Conservation (phyloP, 345 rosid species). For the Lumnitzera littorea region DNA sequence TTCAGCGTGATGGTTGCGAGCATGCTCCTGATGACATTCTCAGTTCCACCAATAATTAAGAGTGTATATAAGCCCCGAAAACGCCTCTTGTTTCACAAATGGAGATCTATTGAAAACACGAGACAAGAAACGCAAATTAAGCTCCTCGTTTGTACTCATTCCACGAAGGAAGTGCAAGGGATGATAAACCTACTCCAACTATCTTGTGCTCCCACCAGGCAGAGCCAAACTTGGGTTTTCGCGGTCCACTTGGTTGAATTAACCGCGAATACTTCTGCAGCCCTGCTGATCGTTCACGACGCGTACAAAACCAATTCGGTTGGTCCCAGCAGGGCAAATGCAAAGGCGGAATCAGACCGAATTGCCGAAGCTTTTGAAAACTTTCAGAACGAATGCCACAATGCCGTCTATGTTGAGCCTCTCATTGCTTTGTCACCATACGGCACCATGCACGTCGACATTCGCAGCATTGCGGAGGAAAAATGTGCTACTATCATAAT, state of each 20-base stretch:
- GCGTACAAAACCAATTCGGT: slow-evolving; percentile 8
- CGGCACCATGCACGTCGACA: slow-evolving; percentile 53
- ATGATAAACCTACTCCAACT: slow-evolving; percentile 32
- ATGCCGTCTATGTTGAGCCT: slow-evolving; percentile 21
- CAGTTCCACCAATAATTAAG: slow-evolving; percentile 34
- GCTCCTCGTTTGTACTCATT: slow-evolving; percentile 34
- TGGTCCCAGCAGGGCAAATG: slow-evolving; percentile 5
- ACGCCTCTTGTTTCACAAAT: slow-evolving; percentile 16
- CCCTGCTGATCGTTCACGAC: slow-evolving; percentile 51
- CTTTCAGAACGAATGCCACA: slow-evolving; percentile 15
- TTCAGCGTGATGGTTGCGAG: slow-evolving; percentile 30
- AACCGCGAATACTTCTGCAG: slow-evolving; percentile 21
- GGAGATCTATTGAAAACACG: slow-evolving; percentile 30
- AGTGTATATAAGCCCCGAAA: slow-evolving; percentile 21
- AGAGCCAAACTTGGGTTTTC: slow-evolving; percentile 28
- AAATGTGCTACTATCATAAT: slow-evolving; percentile 39
- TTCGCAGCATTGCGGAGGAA: slow-evolving; percentile 52
- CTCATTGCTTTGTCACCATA: slow-evolving; percentile 52
- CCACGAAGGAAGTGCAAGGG: slow-evolving; percentile 20
- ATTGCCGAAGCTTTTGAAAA: slow-evolving; percentile 27
- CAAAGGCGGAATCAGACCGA: slow-evolving; percentile 23
- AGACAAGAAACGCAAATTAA: slow-evolving; percentile 27
- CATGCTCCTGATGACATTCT: slow-evolving; percentile 29
- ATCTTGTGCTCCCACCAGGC: slow-evolving; percentile 28
- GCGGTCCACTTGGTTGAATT: slow-evolving; percentile 56